phyloP scores from a whole-genome alignment of 2,329 filamentous ascomycete genomes.

The Fusarium sp. region DNA sequence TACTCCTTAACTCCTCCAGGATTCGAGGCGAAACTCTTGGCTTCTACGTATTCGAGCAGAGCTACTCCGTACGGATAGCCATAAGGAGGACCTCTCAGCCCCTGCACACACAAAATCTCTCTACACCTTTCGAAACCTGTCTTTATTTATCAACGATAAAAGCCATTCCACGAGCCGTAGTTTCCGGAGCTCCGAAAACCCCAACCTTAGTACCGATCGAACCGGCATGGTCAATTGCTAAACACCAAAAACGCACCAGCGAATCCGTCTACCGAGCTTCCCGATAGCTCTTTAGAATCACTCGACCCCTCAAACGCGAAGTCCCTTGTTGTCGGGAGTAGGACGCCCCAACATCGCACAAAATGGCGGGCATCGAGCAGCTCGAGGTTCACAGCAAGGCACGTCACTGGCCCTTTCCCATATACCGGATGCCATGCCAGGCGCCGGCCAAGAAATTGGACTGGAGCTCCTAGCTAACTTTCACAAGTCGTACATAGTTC shows the following conservation, averaged over 20 bases:
- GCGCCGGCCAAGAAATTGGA: neutral
- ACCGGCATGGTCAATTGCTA: conserved; percentile 42
- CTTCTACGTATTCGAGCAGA: conserved; percentile 37
- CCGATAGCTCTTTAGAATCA: conserved; percentile 17
- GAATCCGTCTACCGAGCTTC: conserved; percentile 24
- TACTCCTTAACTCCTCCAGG: conserved; percentile 27
- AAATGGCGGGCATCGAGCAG: conserved; percentile 95
- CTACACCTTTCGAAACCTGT: conserved; percentile 31
- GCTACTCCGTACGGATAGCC: conserved; percentile 12
- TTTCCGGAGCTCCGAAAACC: conserved; percentile 31
- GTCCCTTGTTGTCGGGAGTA: conserved; percentile 6
- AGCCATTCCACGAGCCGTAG: conserved; percentile 28
- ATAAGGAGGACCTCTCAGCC: conserved; percentile 27
- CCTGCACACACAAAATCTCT: conserved; percentile 28
- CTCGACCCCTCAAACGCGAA: conserved; percentile 18
- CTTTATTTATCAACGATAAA: conserved; percentile 23
- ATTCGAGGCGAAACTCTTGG: conserved; percentile 32
- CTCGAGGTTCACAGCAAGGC: conserved; percentile 98
- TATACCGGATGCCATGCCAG: neutral
- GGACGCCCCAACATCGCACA: conserved; percentile 36
- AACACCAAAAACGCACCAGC: conserved; percentile 34
- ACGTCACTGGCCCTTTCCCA: conserved; percentile 44
- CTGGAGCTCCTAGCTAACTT: conserved; percentile 40
- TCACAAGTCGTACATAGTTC: conserved; percentile 95
- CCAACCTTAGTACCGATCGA: conserved; percentile 34